These are phyloP conservation scores for Russula olivacea DNA, from an alignment of 768 basidiomycete species.

Conservation along the genomic window DNA sequence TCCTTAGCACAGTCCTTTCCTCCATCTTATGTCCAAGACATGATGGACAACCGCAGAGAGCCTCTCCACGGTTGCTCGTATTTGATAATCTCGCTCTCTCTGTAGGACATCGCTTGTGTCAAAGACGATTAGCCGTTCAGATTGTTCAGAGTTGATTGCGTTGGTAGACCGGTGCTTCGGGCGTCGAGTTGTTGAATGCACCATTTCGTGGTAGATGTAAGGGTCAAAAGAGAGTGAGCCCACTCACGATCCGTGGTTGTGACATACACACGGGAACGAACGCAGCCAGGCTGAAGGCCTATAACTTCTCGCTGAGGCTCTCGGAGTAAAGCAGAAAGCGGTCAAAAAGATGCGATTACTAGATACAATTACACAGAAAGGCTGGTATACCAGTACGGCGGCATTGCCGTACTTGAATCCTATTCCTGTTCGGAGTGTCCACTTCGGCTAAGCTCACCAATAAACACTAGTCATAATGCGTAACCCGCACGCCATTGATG, in stretches of 20 bases:
- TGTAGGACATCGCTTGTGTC: background rate
- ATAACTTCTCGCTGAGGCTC: background rate
- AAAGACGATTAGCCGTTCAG: background rate
- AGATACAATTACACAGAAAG: background rate
- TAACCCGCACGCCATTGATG: constrained; percentile 32
- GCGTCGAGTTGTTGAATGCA: background rate
- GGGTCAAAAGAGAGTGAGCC: background rate
- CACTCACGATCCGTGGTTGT: background rate
- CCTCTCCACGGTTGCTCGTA: too few relatives aligned
- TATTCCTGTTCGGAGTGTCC: background rate
- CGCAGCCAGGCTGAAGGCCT: background rate
- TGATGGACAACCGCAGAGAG: too few relatives aligned
- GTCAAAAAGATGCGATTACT: background rate
- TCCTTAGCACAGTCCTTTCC: too few relatives aligned
- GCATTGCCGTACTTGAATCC: background rate
- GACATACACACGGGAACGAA: background rate
- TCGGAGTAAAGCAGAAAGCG: background rate
- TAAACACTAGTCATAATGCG: constrained; percentile 30
- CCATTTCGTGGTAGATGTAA: background rate
- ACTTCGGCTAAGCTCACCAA: background rate
- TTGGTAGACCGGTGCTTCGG: background rate
- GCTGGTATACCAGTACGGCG: background rate
- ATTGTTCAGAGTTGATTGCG: background rate
- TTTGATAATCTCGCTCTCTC: too few relatives aligned
- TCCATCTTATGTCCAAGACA: too few relatives aligned